Conservation (phyloP, 2,329 filamentous ascomycete species). For the Calonectria ilicicola region DNA sequence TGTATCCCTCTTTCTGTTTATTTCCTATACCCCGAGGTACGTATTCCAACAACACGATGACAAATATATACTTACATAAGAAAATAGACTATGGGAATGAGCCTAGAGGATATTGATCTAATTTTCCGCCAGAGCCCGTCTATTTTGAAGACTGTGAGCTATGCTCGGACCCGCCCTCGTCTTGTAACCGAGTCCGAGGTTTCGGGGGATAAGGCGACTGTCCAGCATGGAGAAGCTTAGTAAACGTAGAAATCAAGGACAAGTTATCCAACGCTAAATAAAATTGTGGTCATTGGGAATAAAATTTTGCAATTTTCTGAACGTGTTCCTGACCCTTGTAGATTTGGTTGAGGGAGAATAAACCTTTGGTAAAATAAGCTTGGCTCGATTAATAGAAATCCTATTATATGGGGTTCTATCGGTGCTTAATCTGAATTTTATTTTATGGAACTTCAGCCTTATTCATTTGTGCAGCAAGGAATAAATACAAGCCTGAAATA, state of each 20-base stretch:
- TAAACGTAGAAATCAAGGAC: neutral
- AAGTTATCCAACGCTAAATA: too few relatives aligned
- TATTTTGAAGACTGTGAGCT: neutral
- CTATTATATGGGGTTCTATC: too few relatives aligned
- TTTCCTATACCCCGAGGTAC: constrained; percentile 1
- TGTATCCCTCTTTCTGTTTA: neutral
- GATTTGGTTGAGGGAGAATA: too few relatives aligned
- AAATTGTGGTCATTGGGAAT: too few relatives aligned
- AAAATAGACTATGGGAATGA: constrained; percentile 5
- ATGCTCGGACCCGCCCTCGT: neutral
- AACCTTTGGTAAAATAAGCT: too few relatives aligned
- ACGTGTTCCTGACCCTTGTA: too few relatives aligned
- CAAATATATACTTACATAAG: neutral
- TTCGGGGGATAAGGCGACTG: neutral
- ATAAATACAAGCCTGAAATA: too few relatives aligned
- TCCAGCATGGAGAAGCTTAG: neutral
- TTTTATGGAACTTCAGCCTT: too few relatives aligned
- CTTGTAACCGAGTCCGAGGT: neutral
- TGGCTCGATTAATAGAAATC: too few relatives aligned
- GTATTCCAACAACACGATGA: neutral
- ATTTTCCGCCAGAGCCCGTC: neutral
- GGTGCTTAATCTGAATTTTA: too few relatives aligned
- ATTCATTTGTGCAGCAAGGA: too few relatives aligned
- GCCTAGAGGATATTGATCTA: neutral
- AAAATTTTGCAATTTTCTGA: too few relatives aligned